Evolutionary conservation across 495 filamentous ascomycete genomes (phyloP), one percentile per base, ranked within the genome.

Genomic region (Daldinia bambusicola): DNA sequence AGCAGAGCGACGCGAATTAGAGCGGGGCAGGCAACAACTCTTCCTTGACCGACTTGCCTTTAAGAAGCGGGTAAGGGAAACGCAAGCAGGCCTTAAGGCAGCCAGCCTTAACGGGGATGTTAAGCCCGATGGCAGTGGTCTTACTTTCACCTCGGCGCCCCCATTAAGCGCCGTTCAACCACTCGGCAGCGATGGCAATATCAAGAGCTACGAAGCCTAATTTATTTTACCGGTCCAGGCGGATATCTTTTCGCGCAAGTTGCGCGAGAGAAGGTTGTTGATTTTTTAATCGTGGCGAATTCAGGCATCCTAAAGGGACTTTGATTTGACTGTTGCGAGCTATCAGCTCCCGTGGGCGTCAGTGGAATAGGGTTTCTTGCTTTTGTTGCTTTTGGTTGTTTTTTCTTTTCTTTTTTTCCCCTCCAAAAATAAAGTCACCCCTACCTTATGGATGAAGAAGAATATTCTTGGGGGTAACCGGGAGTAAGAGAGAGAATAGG

Each of bases 11-110:
- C 88, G 94, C 41, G 96, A 99, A 78, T 85, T 99, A 2, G 95
- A 98, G 80, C 86, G 93, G 55, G 91, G 91, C 3, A 88, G 95
- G 12, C 93, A 97, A 78, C 92, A 97, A 79, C 85, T 99, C 26
- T 98, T 97, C 85, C 82, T 97, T 7, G 95, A 99, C 78, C 87
- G 96, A 10, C 84, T 98, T 55, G 85, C 90, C 2, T 96, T 98
- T 81, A 93, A 95, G 86, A 91, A 92, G 81, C 85, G 93, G 61
- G 91, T 97, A 13, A 84, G 88, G 69, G 89, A 94, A 69, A 89
- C 92, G 0, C 91, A 98, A 80, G 93, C 93, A 53, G 86, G 84
- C n/a, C 80, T 97, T 60, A 86, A 86, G 72, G 80, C 86, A 51
- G 88, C 89, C 9, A 88, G 84, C 41, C 77, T 84, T 4, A 83